Percentiles rank a stretch among this genome's conserved stretches.
Conservation (phyloP, 169 alveolate species). For the Miamiensis avidus region DNA sequence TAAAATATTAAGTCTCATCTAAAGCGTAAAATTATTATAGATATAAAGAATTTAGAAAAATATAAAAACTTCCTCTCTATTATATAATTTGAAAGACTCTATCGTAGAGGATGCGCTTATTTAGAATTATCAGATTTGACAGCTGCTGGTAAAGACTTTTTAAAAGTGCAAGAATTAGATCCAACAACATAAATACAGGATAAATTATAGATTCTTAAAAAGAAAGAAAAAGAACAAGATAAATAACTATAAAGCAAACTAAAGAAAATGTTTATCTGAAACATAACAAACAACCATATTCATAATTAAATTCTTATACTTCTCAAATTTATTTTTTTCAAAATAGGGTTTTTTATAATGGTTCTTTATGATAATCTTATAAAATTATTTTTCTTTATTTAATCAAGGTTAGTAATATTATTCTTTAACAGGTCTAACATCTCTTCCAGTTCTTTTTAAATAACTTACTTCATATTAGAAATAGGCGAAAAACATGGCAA, state of each 20-base stretch:
- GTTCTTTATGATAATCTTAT: no score
- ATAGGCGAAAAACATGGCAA: background rate
- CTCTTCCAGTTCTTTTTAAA: background rate
- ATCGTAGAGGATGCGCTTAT: background rate
- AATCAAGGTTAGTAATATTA: background rate
- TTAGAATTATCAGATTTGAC: background rate
- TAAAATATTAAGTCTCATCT: background rate
- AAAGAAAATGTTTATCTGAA: background rate
- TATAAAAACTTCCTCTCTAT: no score
- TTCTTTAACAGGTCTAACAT: background rate
- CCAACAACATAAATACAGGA: background rate
- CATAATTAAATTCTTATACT: background rate
- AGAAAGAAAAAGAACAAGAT: background rate
- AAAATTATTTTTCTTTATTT: no score
- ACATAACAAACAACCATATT: no score
- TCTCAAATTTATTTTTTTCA: no score
- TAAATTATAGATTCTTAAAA: no score
- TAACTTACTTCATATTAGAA: background rate
- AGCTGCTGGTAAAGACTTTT: background rate
- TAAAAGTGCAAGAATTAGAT: background rate
- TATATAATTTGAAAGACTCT: background rate
- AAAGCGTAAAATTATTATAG: background rate
- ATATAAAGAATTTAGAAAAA: no score
- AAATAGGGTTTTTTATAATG: background rate
- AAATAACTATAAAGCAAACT: no score